phyloP scores from a whole-genome alignment of 192 early-diverging fungal genomes.

The Entomortierella chlamydospora region DNA sequence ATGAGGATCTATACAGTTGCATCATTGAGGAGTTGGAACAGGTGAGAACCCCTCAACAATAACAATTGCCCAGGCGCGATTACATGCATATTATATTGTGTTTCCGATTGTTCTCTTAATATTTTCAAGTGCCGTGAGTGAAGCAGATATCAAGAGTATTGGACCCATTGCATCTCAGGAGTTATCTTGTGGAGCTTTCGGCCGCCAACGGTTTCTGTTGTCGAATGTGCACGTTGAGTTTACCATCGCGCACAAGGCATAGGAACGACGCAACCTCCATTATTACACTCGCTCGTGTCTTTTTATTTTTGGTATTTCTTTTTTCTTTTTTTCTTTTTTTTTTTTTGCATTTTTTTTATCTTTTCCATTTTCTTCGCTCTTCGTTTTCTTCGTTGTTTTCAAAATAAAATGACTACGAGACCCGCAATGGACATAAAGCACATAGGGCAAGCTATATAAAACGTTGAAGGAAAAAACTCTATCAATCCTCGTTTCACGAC shows the following conservation, averaged over 20 bases:
- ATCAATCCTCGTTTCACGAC: too few relatives aligned
- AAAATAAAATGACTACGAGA: conserved; percentile 40
- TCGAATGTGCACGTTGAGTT: not conserved
- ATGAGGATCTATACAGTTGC: conserved; percentile 69
- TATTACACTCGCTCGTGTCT: not conserved
- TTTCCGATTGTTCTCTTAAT: too few relatives aligned
- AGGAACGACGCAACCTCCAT: not conserved
- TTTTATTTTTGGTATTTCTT: too few relatives aligned
- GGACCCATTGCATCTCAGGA: not conserved
- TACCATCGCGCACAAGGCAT: too few relatives aligned
- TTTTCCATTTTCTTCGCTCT: not conserved
- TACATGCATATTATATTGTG: not conserved
- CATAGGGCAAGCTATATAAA: not conserved
- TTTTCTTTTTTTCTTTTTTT: too few relatives aligned
- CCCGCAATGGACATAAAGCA: conserved; percentile 1
- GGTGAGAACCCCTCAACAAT: conserved; percentile 45
- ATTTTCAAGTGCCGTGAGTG: not conserved
- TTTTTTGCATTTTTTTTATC: too few relatives aligned
- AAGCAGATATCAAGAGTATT: conserved; percentile 1
- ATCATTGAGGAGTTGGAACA: conserved; percentile 66
- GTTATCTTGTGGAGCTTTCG: not conserved
- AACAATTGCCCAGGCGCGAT: not conserved
- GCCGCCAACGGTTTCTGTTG: not conserved
- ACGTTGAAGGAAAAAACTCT: not conserved
- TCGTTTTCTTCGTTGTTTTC: not conserved